These are phyloP conservation scores for Beauveria pseudobassiana DNA, from an alignment of 2,329 filamentous ascomycete genomes.

Conservation along the genomic window DNA sequence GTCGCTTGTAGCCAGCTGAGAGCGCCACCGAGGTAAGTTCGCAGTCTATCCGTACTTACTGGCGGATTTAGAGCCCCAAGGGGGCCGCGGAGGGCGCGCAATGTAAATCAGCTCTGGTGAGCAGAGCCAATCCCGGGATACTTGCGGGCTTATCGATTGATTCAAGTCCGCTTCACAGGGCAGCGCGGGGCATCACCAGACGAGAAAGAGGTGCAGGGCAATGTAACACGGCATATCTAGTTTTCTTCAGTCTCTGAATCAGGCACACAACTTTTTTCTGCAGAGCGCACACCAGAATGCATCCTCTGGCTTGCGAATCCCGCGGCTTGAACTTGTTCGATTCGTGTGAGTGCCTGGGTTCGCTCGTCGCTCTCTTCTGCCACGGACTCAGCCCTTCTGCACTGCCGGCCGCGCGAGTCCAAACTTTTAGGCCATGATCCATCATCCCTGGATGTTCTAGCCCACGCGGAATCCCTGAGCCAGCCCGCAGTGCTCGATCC, in stretches of 20 bases:
- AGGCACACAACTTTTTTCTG: no score
- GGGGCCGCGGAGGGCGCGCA: no score
- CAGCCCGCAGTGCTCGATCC: conserved; percentile 3
- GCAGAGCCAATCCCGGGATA: no score
- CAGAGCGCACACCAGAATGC: no score
- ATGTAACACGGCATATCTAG: background rate
- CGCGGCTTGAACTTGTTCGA: background rate
- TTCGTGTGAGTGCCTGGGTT: background rate
- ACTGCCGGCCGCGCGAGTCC: conserved; percentile 1
- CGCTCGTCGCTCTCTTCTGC: background rate
- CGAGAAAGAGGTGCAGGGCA: background rate
- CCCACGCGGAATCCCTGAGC: background rate
- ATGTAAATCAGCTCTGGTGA: no score
- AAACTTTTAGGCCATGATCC: background rate
- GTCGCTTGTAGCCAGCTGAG: no score
- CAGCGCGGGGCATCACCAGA: background rate
- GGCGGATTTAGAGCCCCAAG: no score
- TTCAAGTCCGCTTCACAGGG: background rate
- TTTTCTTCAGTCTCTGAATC: no score
- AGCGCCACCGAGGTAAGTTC: no score
- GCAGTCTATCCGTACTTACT: no score
- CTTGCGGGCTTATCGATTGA: no score
- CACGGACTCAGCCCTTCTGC: background rate
- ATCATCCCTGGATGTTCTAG: background rate
- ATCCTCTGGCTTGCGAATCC: background rate